Base-by-base conservation (phyloP, 345 rosid species). In the Theobroma cacao region DNA sequence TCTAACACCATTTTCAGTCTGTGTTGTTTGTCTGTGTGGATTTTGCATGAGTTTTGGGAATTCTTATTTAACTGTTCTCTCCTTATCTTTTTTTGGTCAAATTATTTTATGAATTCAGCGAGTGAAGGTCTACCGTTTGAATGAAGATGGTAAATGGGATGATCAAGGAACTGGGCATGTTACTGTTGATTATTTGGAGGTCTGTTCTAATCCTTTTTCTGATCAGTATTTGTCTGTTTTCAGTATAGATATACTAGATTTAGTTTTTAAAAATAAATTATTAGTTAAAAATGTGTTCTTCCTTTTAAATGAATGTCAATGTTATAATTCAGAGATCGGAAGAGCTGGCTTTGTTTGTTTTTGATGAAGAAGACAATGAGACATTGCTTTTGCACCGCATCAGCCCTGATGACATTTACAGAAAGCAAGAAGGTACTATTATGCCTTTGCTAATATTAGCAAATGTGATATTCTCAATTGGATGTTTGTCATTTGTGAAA, bases 111-210 rank as follows among this genome's bases (percentile, higher is more conserved):
- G 28, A 71, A 81, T 79, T 82, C 92, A 95, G 98, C 88, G 99
- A 55, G 97, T 95, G 82, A 94, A 95, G 87, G 89, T 95, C 62
- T 95, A 90, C 74, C 91, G 90, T 71, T 77, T 89, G 75, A 90
- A 75, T 60, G 93, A 88, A 30, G 90, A 89, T 87, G 97, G 97
- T 60, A 89, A 91, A 84, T 95, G 99, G 98, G 98, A 95, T 83
- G 97, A 95, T 79, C 95, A 84, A 83, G 99, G 99, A 80, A 94
- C 99, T 59, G 99, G 98, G 80, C 87, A 87, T 83, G 89, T 92
- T 55, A 82, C 86, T 30, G 88, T 96, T 26, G 99, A 96, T 83
- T 96, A 88, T 85, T 13, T 90, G 80, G 95, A 96, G 98, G 99
- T 94, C 53, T 82, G 87, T 79, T 80, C 56, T 55, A 56, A 55